These are phyloP conservation scores for Phanerochaete sordida DNA, from an alignment of 768 basidiomycete genomes.

Conservation along the genomic window DNA sequence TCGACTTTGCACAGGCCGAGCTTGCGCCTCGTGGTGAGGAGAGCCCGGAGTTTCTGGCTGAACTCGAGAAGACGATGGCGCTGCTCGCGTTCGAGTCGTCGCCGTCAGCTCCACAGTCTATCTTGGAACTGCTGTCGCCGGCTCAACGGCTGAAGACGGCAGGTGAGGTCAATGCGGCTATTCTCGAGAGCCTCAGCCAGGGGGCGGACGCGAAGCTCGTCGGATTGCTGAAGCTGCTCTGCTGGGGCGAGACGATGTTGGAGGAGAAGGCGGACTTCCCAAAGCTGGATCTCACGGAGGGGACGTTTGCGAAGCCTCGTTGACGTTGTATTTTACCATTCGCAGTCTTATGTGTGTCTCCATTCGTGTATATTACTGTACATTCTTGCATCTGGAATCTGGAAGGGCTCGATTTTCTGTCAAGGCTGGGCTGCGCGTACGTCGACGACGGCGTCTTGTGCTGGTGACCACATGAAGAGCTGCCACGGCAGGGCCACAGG, in stretches of 20 bases:
- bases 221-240: slow-evolving; percentile 75
- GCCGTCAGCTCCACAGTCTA: slow-evolving; percentile 55
- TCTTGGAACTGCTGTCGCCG: slow-evolving; percentile 78
- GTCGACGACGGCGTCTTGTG: not conserved
- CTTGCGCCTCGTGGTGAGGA: slow-evolving; percentile 94
- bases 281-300: slow-evolving; percentile 35
- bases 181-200: slow-evolving; percentile 87
- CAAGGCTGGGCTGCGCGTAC: not conserved
- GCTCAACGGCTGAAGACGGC: slow-evolving; percentile 94
- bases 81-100: slow-evolving; percentile 78
- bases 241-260: slow-evolving; percentile 84
- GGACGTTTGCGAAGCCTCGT: slow-evolving; percentile 16
- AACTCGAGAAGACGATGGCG: slow-evolving; percentile 95
- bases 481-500: not conserved
- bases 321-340: not conserved
- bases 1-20: slow-evolving; percentile 90
- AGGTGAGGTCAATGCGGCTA: slow-evolving; percentile 92
- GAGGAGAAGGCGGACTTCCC: slow-evolving; percentile 80
- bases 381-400: not conserved
- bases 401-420: not conserved
- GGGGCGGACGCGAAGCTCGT: slow-evolving; percentile 90
- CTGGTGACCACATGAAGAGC: too few species aligned
- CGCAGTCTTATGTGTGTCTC: not conserved
- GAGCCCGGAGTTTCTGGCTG: slow-evolving; percentile 87
- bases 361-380: not conserved